phyloP scores from a whole-genome alignment of 805 yeast species.

The Nakazawaea molendinolei region DNA sequence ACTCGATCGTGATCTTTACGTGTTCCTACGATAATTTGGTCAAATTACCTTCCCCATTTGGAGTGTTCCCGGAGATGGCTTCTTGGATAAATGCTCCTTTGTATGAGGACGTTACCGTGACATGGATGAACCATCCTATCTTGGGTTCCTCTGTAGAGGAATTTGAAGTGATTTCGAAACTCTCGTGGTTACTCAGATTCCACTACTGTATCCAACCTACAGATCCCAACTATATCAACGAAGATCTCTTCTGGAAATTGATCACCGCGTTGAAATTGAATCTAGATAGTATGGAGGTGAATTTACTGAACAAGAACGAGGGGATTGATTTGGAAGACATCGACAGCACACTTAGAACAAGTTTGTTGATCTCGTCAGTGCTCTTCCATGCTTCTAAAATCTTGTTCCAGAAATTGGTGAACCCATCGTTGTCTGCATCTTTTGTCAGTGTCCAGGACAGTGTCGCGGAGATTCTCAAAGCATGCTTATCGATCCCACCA shows the following conservation, averaged over 20 bases:
- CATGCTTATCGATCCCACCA: conserved; percentile 2
- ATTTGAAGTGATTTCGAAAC: conserved; percentile 31
- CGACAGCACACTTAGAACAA: background rate
- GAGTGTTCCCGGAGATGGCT: conserved; percentile 25
- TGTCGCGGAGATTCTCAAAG: conserved; percentile 1
- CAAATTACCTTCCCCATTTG: conserved; percentile 35
- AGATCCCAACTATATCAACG: conserved; percentile 1
- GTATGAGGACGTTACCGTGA: conserved; percentile 15
- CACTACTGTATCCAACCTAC: conserved; percentile 7
- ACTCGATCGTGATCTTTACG: conserved; percentile 30
- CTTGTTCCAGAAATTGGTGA: conserved; percentile 8
- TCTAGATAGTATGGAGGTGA: conserved; percentile 5
- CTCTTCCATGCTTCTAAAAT: conserved; percentile 10
- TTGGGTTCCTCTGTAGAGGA: conserved; percentile 32
- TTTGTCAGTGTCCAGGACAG: conserved; percentile 8
- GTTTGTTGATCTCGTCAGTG: conserved; percentile 4
- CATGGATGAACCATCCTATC: conserved; percentile 37
- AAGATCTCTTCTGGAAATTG: conserved; percentile 10
- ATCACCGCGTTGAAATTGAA: conserved; percentile 7
- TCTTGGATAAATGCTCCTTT: conserved; percentile 25
- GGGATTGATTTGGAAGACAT: background rate
- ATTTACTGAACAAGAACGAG: background rate
- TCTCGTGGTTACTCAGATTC: conserved; percentile 28
- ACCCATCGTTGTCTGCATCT: conserved; percentile 6
- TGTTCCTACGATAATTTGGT: conserved; percentile 23